Conservation (phyloP, 257 asterid genomes). For the Forsythia suspensa region DNA sequence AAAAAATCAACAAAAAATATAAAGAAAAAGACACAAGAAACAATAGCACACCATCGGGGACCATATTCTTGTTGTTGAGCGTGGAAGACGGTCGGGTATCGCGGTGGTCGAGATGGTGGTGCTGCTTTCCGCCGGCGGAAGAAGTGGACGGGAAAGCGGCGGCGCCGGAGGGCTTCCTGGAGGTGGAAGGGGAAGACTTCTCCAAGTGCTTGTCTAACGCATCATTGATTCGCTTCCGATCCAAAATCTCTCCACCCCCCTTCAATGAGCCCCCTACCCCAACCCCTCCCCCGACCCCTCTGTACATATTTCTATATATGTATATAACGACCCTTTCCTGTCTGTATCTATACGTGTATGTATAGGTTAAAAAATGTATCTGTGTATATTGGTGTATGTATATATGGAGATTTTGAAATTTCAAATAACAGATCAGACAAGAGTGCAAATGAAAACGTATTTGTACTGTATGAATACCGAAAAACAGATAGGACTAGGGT, state of each 20-base stretch:
- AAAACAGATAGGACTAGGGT: too few species aligned
- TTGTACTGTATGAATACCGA: too few species aligned
- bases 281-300: not conserved
- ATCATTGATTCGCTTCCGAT: not conserved
- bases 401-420: too few species aligned
- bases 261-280: not conserved
- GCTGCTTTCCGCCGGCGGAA: not conserved
- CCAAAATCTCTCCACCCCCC: not conserved
- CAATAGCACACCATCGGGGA: not conserved
- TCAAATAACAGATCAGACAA: too few species aligned
- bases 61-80: not conserved
- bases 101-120: not conserved
- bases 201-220: not conserved
- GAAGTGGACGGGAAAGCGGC: not conserved
- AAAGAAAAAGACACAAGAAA: too few species aligned
- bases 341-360: not conserved
- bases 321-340: not conserved
- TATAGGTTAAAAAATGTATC: not conserved
- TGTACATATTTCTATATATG: not conserved
- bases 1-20: not conserved
- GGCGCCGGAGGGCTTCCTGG: not conserved
- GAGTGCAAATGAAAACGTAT: too few species aligned
- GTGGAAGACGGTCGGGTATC: not conserved
- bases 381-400: not conserved
- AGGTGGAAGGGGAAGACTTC: not conserved